Base-by-base conservation (phyloP, 2,329 filamentous ascomycete genomes). In the Cercospora sesami region DNA sequence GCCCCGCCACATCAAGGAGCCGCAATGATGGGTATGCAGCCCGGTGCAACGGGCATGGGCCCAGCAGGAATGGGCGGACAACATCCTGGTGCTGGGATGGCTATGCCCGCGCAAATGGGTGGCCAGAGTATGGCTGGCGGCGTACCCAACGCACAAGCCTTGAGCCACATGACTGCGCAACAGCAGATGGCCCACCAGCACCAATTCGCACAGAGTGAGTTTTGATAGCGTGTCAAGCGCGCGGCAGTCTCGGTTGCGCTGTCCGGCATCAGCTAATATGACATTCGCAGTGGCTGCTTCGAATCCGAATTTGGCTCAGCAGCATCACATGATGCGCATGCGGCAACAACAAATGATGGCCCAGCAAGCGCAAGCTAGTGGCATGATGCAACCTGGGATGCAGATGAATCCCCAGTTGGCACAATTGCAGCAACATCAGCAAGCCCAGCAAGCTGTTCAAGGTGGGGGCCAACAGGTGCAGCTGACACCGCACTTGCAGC, bases 1-100 rank as follows among this genome's bases (percentile, higher is more conserved):
- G 90, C 87, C 39, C 90, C 91, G 21, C 86, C 87, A 60, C 90
- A 91, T 75, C 87, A 86, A 59, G 85, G 85, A 30, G 86, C 88
- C 66, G 62, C 62, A 14, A 87, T 93, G 85, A 92, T 94, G 90
- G 89, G 86, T 67, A 92, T 94, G 88, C 90, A 90, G 71, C 90
- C 89, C 31, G 87, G 90, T 69, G 85, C 84, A 64, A 83, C 81
- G 71, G 86, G 83, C 63, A 87, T 87, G 67, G 84, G 82, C n/a
- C 69, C 69, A 59, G 71, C 73, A 21, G 73, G 69, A 10, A 76
- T 77, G 74, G 73, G 71, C 16, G 74, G 70, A 61, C 75, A 76
- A 64, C 75, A 77, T 65, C 76, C 76, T 42, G 75, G 75, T 31
- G 72, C 67, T 45, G 76, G 74, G 28, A 78, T 78, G 75, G 74